Conservation (phyloP, 192 early-diverging fungal species). For the Podila minutissima region DNA sequence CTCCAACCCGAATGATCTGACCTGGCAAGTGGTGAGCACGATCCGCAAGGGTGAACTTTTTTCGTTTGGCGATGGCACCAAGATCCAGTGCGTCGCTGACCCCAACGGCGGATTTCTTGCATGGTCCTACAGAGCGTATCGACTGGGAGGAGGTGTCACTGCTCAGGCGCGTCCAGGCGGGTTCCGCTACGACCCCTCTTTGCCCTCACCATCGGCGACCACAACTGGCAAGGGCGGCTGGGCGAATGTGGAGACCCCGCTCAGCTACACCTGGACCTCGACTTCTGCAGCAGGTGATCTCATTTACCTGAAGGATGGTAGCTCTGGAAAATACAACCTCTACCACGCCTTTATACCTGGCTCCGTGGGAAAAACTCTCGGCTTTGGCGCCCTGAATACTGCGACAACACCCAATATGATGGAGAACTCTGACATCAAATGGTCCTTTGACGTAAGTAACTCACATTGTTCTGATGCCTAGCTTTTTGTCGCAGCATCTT, state of each 20-base stretch:
- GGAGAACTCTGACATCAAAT: constrained; percentile 7
- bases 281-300: not conserved
- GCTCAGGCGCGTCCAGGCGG: constrained; percentile 10
- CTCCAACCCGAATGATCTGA: constrained; percentile 4
- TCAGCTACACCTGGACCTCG: constrained; percentile 8
- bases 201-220: constrained; percentile 1
- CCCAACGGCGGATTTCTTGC: constrained; percentile 15
- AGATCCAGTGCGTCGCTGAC: constrained; percentile 8
- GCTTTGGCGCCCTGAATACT: constrained; percentile 6
- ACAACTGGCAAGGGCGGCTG: constrained; percentile 20
- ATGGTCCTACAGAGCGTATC: constrained; percentile 6
- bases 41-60: constrained; percentile 7
- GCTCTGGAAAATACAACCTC: not conserved
- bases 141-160: not conserved
- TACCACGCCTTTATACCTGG: constrained; percentile 3
- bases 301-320: constrained; percentile 4
- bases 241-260: constrained; percentile 11
- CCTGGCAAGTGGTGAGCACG: constrained; percentile 14
- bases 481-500: too few relatives aligned
- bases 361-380: not conserved
- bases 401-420: constrained; percentile 10
- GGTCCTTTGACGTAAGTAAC: not conserved
- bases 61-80: not conserved
- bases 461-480: too few relatives aligned
- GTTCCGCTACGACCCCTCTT: constrained; percentile 14